These are phyloP conservation scores for Picea glauca DNA, from an alignment of 75 land plant genomes.

Conservation along the genomic window DNA sequence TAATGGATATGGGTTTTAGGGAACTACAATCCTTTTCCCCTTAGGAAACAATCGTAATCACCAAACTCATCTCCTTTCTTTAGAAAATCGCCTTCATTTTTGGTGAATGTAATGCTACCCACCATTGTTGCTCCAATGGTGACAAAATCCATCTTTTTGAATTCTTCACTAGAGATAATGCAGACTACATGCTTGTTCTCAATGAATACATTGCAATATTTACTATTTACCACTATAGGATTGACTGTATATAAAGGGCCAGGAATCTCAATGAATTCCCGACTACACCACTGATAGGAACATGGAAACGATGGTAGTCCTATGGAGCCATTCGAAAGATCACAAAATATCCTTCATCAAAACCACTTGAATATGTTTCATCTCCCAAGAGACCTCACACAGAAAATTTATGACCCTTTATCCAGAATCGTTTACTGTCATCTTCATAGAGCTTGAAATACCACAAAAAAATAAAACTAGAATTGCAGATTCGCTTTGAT, in stretches of 20 bases:
- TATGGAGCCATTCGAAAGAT: slow-evolving; percentile 96
- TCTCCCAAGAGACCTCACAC: too few relatives aligned
- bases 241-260: slow-evolving; percentile 89
- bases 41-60: too few relatives aligned
- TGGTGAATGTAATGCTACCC: slow-evolving; percentile 76
- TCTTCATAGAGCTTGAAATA: too few relatives aligned
- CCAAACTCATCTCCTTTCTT: slow-evolving; percentile 96
- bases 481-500: too few relatives aligned
- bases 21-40: too few relatives aligned
- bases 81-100: slow-evolving; percentile 57
- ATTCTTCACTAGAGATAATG: slow-evolving; percentile 63
- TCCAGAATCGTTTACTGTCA: too few relatives aligned
- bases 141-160: slow-evolving; percentile 84
- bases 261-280: slow-evolving; percentile 58
- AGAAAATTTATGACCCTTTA: too few relatives aligned
- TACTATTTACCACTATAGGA: slow-evolving; percentile 97
- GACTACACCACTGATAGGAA: slow-evolving; percentile 76
- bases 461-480: too few relatives aligned
- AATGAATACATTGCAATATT: slow-evolving; percentile 95
- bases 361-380: too few relatives aligned
- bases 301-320: slow-evolving; percentile 95
- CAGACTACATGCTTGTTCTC: slow-evolving; percentile 89
- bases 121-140: slow-evolving; percentile 99
- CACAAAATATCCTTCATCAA: slow-evolving; percentile 71
- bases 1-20: too few relatives aligned